Evolutionary conservation across 1,284 basidiomycete species (phyloP).

Genomic region (Pascua sp.): DNA sequence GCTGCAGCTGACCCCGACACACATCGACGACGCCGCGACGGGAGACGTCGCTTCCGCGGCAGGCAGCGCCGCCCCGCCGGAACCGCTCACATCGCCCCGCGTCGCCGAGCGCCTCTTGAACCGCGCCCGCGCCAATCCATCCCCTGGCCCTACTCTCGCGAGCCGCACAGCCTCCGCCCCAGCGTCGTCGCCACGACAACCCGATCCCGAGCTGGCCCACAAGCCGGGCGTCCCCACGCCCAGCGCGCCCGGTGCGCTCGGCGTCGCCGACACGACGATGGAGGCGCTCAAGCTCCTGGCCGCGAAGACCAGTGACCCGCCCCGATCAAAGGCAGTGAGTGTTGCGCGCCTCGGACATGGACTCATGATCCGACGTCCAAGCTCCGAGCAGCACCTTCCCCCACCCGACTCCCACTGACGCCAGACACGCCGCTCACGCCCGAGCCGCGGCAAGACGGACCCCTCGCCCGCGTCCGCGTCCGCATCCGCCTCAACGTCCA

Average conservation of each 20-base stretch:
- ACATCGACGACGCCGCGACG: conserved; percentile 24
- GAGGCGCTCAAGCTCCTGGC: conserved; percentile 16
- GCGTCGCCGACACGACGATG: conserved; percentile 8
- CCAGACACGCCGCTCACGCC: background rate
- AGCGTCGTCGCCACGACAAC: background rate
- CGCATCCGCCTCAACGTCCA: background rate
- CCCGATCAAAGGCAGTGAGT: conserved; percentile 10
- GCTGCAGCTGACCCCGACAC: conserved; percentile 36
- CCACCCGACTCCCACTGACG: background rate
- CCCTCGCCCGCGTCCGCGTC: background rate
- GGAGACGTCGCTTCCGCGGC: background rate
- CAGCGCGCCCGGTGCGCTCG: background rate
- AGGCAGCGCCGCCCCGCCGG: background rate
- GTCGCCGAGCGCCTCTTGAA: conserved; percentile 29
- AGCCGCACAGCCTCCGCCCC: conserved; percentile 4
- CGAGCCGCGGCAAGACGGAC: too few species aligned
- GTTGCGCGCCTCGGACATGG: too few species aligned
- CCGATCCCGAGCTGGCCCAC: background rate
- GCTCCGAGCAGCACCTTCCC: too few species aligned
- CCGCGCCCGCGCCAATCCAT: conserved; percentile 2
- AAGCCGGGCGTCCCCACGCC: background rate
- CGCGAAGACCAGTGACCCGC: conserved; percentile 1
- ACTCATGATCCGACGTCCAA: too few species aligned
- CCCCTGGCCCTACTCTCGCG: conserved; percentile 1
- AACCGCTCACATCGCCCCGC: conserved; percentile 29